phyloP scores from a whole-genome alignment of 495 filamentous ascomycete species.

The Extremus antarcticus region DNA sequence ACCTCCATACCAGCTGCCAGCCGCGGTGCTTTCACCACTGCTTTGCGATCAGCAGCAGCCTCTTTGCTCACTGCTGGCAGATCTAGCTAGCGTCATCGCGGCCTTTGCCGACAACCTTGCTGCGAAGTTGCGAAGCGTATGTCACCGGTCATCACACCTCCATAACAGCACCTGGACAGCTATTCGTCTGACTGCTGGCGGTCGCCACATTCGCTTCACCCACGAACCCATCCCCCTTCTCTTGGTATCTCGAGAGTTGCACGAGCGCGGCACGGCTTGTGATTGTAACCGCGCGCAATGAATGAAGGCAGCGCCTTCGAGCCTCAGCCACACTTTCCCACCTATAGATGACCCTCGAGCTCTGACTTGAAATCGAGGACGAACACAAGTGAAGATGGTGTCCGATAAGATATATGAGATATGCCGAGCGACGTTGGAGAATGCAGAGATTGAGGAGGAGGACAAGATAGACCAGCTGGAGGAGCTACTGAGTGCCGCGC shows the following conservation, averaged over 20 bases:
- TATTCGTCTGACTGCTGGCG: neutral
- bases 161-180: neutral
- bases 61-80: neutral
- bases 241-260: neutral
- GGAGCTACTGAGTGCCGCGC: constrained; percentile 66
- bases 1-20: too few relatives aligned
- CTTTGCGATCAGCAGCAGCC: neutral
- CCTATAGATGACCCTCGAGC: neutral
- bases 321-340: neutral
- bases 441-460: constrained; percentile 75
- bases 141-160: too few relatives aligned
- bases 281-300: neutral
- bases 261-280: neutral
- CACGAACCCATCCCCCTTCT: neutral
- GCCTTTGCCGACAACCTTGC: neutral
- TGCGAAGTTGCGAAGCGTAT: too few relatives aligned
- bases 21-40: too few relatives aligned
- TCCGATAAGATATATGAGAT: constrained; percentile 85
- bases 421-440: constrained; percentile 79
- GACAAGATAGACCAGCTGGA: constrained; percentile 91
- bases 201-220: neutral
- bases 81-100: neutral
- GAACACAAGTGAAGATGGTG: constrained; percentile 52
- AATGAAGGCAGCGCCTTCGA: neutral
- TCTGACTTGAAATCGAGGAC: neutral